These are phyloP conservation scores for Jackrogersella minutella DNA, from an alignment of 495 filamentous ascomycete genomes.

Conservation along the genomic window DNA sequence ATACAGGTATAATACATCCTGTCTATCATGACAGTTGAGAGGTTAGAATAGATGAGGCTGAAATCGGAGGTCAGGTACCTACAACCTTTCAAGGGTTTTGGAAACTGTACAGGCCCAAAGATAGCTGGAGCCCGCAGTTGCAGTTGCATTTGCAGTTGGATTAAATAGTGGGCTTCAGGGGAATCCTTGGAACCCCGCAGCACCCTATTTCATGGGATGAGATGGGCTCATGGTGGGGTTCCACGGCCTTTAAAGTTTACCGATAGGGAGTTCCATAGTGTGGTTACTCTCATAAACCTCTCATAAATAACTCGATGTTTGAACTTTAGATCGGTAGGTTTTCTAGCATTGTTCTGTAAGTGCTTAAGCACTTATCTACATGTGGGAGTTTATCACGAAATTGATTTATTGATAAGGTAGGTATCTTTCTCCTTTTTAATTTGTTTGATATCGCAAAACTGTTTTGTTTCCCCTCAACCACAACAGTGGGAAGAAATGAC, in stretches of 20 bases:
- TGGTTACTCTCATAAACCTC: too few species aligned
- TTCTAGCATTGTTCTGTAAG: too few species aligned
- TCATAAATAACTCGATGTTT: too few species aligned
- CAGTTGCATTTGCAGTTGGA: background rate
- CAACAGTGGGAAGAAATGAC: background rate
- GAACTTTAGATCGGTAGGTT: too few species aligned
- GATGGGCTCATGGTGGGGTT: background rate
- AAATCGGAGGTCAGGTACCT: conserved; percentile 17
- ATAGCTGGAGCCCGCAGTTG: background rate
- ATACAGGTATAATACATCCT: conserved; percentile 3
- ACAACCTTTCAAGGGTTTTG: too few species aligned
- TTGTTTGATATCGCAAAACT: background rate
- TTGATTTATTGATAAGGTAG: background rate
- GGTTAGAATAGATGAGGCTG: conserved; percentile 32
- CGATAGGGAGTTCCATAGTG: too few species aligned
- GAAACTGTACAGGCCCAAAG: background rate
- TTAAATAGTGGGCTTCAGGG: conserved; percentile 7
- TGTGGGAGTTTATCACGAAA: too few species aligned
- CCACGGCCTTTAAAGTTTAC: background rate
- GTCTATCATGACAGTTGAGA: conserved; percentile 1
- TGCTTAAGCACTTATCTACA: too few species aligned
- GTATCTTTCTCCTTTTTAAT: background rate
- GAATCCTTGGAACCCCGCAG: background rate
- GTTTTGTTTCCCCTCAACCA: background rate
- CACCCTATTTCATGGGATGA: background rate